phyloP scores from a whole-genome alignment of 108 stramenopile genomes.

The Nitzschia putrida region DNA sequence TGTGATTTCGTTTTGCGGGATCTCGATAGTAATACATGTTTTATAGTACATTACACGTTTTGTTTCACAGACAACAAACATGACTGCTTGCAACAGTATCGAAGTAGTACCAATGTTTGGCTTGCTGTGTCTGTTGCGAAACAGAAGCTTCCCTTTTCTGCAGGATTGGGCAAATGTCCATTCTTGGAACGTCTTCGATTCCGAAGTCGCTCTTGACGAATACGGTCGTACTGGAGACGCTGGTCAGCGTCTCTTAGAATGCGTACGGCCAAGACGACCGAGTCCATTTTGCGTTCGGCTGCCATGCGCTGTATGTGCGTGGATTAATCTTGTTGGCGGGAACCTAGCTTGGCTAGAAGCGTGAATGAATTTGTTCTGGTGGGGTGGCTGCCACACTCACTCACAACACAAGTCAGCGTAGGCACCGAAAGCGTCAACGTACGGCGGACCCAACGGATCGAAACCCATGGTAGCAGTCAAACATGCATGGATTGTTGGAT shows the following conservation, averaged over 20 bases:
- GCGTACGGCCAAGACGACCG: slow-evolving; percentile 51
- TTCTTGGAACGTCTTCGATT: slow-evolving; percentile 14
- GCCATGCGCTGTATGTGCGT: slow-evolving; percentile 20
- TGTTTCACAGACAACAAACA: no score
- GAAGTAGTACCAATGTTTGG: no score
- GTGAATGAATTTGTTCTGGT: slow-evolving; percentile 51
- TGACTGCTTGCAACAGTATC: no score
- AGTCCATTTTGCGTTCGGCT: slow-evolving; percentile 56
- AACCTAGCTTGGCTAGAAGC: slow-evolving; percentile 35
- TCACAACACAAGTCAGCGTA: slow-evolving; percentile 44
- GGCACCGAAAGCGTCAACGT: slow-evolving; percentile 45
- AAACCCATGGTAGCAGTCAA: no score
- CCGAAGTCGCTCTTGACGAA: slow-evolving; percentile 36
- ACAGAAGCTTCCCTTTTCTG: not conserved
- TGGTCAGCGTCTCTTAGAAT: slow-evolving; percentile 46
- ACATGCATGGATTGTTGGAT: no score
- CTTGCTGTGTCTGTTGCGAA: no score
- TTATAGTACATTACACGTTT: no score
- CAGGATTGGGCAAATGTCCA: slow-evolving; percentile 11
- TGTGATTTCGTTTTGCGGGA: no score
- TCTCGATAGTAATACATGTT: no score
- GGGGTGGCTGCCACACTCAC: slow-evolving; percentile 37
- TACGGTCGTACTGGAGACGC: slow-evolving; percentile 43
- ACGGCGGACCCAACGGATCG: no score
- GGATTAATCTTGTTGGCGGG: slow-evolving; percentile 17